Conservation (phyloP, 768 basidiomycete genomes). For the Mycena maculata region DNA sequence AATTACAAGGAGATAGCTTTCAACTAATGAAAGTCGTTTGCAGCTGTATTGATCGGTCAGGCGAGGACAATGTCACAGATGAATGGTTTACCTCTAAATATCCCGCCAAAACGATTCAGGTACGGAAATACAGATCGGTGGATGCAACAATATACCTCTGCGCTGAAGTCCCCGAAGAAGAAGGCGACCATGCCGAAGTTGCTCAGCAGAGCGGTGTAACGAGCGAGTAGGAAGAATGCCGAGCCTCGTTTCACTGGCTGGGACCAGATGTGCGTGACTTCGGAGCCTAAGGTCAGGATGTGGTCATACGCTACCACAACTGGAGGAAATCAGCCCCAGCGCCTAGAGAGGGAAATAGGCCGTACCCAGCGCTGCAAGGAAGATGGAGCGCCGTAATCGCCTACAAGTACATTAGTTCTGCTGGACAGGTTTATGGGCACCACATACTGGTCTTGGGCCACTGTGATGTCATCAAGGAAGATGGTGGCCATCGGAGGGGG, state of each 20-base stretch:
- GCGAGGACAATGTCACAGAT: not conserved
- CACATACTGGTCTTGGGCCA: conserved; percentile 5
- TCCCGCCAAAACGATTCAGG: not conserved
- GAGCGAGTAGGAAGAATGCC: conserved; percentile 4
- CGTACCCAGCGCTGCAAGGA: not conserved
- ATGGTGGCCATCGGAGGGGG: not conserved
- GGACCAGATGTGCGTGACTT: not conserved
- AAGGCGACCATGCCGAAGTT: not conserved
- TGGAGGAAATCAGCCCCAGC: not conserved
- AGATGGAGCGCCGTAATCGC: not conserved
- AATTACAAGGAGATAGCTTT: not conserved
- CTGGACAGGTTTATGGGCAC: not conserved
- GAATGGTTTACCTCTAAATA: not conserved
- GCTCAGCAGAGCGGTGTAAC: not conserved
- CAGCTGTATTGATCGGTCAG: not conserved
- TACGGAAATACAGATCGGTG: no score
- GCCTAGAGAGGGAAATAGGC: not conserved
- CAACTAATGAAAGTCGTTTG: not conserved
- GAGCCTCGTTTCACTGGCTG: not conserved
- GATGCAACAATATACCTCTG: conserved; percentile 6
- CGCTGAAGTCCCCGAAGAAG: not conserved
- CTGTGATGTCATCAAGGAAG: not conserved
- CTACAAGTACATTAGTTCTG: not conserved
- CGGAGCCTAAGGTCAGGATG: not conserved
- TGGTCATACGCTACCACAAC: conserved; percentile 4